These are phyloP conservation scores for Mortierella sp. DNA, from an alignment of 371 early-diverging fungal species.

Conservation along the genomic window DNA sequence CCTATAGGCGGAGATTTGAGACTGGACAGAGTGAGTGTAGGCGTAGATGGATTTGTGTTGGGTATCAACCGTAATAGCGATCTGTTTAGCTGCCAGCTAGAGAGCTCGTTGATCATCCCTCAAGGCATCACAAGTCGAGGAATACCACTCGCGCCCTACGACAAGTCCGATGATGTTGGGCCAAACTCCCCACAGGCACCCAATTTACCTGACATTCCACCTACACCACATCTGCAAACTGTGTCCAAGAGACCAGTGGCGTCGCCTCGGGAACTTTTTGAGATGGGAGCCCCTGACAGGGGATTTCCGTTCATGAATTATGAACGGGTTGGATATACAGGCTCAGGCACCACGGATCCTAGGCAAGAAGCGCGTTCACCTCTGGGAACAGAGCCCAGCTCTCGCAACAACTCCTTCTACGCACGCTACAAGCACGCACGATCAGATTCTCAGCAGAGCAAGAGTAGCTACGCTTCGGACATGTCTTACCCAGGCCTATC, in stretches of 20 bases:
- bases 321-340: background rate
- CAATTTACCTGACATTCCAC: conserved; percentile 8
- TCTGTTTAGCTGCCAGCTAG: conserved; percentile 43
- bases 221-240: conserved; percentile 19
- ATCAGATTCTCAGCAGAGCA: conserved; percentile 24
- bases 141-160: background rate
- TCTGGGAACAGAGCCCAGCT: background rate
- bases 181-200: conserved; percentile 37
- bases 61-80: conserved; percentile 43
- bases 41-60: conserved; percentile 42
- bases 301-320: background rate
- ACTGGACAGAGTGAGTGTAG: conserved; percentile 24
- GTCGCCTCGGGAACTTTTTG: conserved; percentile 45
- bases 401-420: background rate
- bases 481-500: background rate
- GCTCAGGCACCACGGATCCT: background rate
- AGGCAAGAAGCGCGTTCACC: background rate
- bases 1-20: conserved; percentile 25
- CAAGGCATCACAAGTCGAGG: conserved; percentile 10
- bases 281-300: conserved; percentile 16
- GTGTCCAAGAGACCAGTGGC: conserved; percentile 16
- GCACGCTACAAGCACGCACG: conserved; percentile 8
- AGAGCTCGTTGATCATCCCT: conserved; percentile 13
- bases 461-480: conserved; percentile 41
- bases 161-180: background rate